Base-by-base conservation (phyloP, 306 rosid species). In the Quercus variabilis region DNA sequence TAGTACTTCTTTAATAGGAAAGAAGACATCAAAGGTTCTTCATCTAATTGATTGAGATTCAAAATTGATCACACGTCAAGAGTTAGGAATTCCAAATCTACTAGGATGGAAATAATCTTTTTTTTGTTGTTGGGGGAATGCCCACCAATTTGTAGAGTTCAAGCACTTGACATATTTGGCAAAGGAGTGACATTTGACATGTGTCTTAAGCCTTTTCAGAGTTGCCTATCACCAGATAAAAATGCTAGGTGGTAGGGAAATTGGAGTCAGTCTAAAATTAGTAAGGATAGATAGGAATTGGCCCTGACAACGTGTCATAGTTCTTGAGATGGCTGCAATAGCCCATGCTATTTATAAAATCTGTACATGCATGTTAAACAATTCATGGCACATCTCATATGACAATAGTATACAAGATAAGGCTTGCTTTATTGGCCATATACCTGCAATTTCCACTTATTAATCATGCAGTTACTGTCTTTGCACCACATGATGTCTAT, bases 261-360 rank as follows among this genome's bases (percentile, higher is more conserved):
- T 57, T 57, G 14, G 26, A 57, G 63, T 49, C 5, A 0, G 54
- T 11, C 14, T 49, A 49, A 12, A 12, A 49, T 49, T 49, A 49
- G 54, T 3, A 49, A 49, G 54, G 54, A 49, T 13, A 49, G 14
- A 3, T 49, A 49, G 54, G 63, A 57, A 20, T 23, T 57, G 63
- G 14, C 63, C 63, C 25, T n/a, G 1, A 20, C 23, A 8, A n/a
- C 0, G 2, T 5, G 55, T 55, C 54, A 35, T 26, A 6, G 43
- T 69, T 23, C 56, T 60, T 78, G 52, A 18, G 68, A 56, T 74
- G 59, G 64, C 57, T 25, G 13, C 56, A 23, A 81, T 73, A 55
- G 67, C 74, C 74, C 51, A 67, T 80, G 76, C 64, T 26, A 65
- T 78, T 68, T 62, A 75, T 20, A 56, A 17, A 74, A n/a, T 81